Conservation (phyloP, 345 rosid species). For the Pugionium cornutum region DNA sequence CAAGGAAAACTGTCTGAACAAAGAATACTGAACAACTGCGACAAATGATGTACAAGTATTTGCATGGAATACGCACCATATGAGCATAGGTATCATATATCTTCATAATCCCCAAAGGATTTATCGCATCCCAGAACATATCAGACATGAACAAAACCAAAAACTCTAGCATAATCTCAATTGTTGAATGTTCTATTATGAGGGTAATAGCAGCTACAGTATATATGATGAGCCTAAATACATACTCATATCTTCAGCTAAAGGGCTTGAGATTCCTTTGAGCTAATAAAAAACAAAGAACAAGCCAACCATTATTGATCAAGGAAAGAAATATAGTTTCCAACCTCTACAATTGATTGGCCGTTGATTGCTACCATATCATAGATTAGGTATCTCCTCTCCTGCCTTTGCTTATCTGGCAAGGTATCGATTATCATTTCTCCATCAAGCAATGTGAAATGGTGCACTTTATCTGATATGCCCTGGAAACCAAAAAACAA, state of each 20-base stretch:
- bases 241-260: constrained; percentile 15
- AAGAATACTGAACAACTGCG: not conserved
- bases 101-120: not conserved
- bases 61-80: constrained; percentile 9
- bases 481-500: constrained; percentile 45
- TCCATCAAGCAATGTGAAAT: constrained; percentile 91
- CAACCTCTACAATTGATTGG: constrained; percentile 73
- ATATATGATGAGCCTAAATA: constrained; percentile 16
- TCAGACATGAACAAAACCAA: constrained; percentile 12
- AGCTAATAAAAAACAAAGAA: constrained; percentile 9
- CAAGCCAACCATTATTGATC: constrained; percentile 21
- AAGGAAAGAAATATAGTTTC: constrained; percentile 24
- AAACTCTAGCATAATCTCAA: not conserved
- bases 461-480: constrained; percentile 64
- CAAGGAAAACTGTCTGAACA: constrained; percentile 1
- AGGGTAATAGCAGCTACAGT: constrained; percentile 20
- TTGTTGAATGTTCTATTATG: constrained; percentile 10
- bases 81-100: constrained; percentile 7
- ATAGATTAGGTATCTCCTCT: constrained; percentile 92
- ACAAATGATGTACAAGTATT: constrained; percentile 5
- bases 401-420: constrained; percentile 66
- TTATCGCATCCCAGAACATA: constrained; percentile 12
- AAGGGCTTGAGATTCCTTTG: not conserved
- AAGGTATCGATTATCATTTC: constrained; percentile 90
- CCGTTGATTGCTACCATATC: constrained; percentile 86